Conservation (phyloP, 148 eudicot species). For the Gaultheria prostrata region DNA sequence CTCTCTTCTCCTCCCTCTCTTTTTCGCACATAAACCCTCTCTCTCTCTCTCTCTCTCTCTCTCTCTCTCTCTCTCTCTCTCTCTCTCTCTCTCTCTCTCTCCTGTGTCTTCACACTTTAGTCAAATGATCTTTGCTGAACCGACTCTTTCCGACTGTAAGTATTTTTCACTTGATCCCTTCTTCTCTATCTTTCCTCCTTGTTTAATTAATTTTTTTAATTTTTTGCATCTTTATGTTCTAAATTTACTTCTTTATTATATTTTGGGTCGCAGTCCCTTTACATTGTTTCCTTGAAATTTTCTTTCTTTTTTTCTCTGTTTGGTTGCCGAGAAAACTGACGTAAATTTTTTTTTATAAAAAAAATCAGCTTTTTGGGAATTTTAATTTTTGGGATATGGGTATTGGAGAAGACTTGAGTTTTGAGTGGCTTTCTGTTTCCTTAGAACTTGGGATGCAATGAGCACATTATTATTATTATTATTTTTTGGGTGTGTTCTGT, state of each 20-base stretch:
- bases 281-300: background rate
- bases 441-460: background rate
- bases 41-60: no score
- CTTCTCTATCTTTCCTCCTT: background rate
- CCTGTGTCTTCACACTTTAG: background rate
- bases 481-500: no score
- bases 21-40: background rate
- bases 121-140: background rate
- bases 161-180: background rate
- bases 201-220: background rate
- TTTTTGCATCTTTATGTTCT: background rate
- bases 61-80: background rate
- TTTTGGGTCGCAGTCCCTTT: background rate
- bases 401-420: background rate
- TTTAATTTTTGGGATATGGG: background rate
- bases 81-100: background rate
- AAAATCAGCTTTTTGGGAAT: background rate
- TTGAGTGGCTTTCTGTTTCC: background rate
- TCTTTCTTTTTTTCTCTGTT: conserved; percentile 1
- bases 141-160: background rate
- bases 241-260: no score
- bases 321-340: background rate
- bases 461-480: no score
- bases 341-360: background rate
- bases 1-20: background rate